Evolutionary conservation across 2,329 filamentous ascomycete genomes (phyloP), one percentile per base, ranked within the genome.

Genomic region (Dactylellina parvicollis): DNA sequence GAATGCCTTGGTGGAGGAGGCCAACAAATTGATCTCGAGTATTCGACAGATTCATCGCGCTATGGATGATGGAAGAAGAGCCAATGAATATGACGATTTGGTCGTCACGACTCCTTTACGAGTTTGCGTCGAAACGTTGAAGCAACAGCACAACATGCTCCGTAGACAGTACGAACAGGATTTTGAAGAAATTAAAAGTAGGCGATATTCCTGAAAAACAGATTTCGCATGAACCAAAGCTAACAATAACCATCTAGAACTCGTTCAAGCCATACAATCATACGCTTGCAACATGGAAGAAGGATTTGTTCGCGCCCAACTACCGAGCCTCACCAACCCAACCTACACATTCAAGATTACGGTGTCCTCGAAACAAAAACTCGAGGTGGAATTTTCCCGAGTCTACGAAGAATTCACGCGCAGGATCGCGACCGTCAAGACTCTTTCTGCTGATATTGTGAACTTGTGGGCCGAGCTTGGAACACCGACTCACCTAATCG

Each of bases 401-500:
- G 92, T 99, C 18, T 98, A 98, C 81, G 92, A 98, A 79, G 96
- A 99, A 82, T 99, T 98, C 82, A 92, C 89, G 44, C 90, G 89
- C 76, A 91, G 95, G 50, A 85, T 96, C 46, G 86, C 86, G 28
- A 87, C 87, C 0, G 92, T 98, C 12, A 88, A 92, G 80, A 82
- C 88, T 18, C 81, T 92, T 2, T 89, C 88, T 40, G 91, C 96
- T 78, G 88, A 95, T 74, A 94, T 96, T 71, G 95, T 99, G 78
- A 90, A 92, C 77, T 86, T 99, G 0, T 99, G 95, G 93, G 94
- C 92, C 0, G 95, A 99, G 81, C 87, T 99, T 8, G 95, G 95
- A 44, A 96, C 91, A 0, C 93, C 95, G 0, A 93, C 97, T 80
- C 92, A 91, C 26, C 94, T 98, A 80, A 96, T 94, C 14, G 95